Conservation (phyloP, 768 basidiomycete species). For the Kwoniella botswanensis region DNA sequence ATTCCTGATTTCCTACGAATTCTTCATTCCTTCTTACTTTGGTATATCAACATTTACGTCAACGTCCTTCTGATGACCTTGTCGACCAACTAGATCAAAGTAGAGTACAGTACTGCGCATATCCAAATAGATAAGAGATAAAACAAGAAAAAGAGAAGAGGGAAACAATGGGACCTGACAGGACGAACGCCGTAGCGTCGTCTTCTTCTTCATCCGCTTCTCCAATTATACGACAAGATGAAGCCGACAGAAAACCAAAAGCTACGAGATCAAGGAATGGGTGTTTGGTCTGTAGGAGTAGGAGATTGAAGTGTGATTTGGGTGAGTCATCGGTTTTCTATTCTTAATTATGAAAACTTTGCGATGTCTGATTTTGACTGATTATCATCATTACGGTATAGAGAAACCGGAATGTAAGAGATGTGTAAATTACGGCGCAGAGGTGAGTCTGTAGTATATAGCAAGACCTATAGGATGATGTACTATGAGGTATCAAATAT, state of each 20-base stretch:
- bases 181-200: background rate
- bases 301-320: slow-evolving; percentile 23
- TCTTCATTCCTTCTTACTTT: background rate
- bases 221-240: background rate
- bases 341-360: background rate
- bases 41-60: background rate
- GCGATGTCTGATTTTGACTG: background rate
- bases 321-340: slow-evolving; percentile 10
- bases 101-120: background rate
- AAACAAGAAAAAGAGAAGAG: background rate
- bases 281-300: slow-evolving; percentile 24
- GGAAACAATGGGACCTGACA: background rate
- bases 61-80: background rate
- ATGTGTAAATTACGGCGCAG: slow-evolving; percentile 26
- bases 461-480: background rate
- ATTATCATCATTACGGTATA: background rate
- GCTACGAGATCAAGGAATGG: slow-evolving; percentile 22
- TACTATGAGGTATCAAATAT: too few species aligned
- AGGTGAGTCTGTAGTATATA: slow-evolving; percentile 10
- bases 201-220: background rate
- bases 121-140: background rate
- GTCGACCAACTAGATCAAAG: background rate
- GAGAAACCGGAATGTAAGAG: slow-evolving; percentile 26
- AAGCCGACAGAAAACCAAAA: background rate
- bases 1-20: background rate